Base-by-base conservation (phyloP, 2,329 filamentous ascomycete genomes). In the Epichloe typhina region DNA sequence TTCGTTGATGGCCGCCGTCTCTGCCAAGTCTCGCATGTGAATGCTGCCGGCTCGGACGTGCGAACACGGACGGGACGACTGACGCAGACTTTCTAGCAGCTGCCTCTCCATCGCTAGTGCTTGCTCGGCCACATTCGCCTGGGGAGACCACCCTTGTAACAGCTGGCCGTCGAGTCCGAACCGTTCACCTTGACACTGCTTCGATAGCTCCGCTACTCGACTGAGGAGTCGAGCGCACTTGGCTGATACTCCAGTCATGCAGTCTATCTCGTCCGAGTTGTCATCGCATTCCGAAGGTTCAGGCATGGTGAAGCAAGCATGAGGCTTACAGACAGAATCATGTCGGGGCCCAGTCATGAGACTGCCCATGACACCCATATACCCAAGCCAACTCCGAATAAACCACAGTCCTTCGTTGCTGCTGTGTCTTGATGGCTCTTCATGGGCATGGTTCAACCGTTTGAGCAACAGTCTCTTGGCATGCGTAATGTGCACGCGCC, bases 371-470 rank as follows among this genome's bases (percentile, higher is more conserved):
- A 93, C 81, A 60, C 93, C 87, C 19, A 94, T 75, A 65, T 93
- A 93, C 2, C 84, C 84, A 56, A 93, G 84, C 88, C 88, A 94
- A 52, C 85, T 80, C 57, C 80, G 83, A 9, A 93, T 74, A 61
- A 94, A 93, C 49, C 84, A 83, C 50, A 82, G 75, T 50, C 86
- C 73, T 60, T 79, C 72, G 59, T 82, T 23, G 11, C 21, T 19
- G 11, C n/a, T 42, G 40, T 12, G 19, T 8, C 9, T 21, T 12
- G 40, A 23, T 7, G 40, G 40, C 11, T 42, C 11, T 9, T 23
- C 3, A 12, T 17, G 13, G 19, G 4, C 40, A 11, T 19, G 19
- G 19, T 12, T 42, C 74, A 59, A 75, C 60, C 60, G 79, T 3
- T 80, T 76, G 13, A 81, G 72, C 58, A 91, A 89, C 57, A 94